Base-by-base conservation (phyloP, 495 filamentous ascomycete genomes). In the Darksidea phi region DNA sequence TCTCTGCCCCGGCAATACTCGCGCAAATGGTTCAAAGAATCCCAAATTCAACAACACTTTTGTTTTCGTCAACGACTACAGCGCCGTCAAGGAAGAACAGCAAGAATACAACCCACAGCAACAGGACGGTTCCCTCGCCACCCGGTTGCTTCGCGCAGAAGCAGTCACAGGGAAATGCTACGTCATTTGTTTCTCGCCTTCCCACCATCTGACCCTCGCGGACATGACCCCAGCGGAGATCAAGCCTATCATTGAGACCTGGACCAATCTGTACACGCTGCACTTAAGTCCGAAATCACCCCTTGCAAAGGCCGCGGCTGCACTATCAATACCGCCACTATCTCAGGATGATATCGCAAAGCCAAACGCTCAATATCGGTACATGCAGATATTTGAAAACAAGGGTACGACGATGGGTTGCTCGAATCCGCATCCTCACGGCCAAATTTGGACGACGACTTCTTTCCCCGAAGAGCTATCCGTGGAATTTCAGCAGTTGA, bases 351-450 rank as follows among this genome's bases (percentile, higher is more conserved):
- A 75, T 70, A 15, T 79, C 67, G 52, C 73, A 17, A 76, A 78
- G 32, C 84, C 91, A 6, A 85, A 82, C 47, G 81, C 88, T 55
- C 91, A 97, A 73, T 90, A 95, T 68, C 84, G 86, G 47, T 97
- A 95, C 74, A 97, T 98, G 92, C 94, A 98, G 74, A 97, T 98
- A 64, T 97, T 98, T 62, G 94, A 98, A 76, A 98, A 98, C 78
- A 98, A 98, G 77, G 94, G 94, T 47, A 86, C 89, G 0, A 90
- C 94, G 4, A 98, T 98, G 94, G 94, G 94, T 28, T 98, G 94
- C 80, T 97, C 94, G 1, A 98, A 98, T 73, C 95, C 94, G 6
- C 94, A 98, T 75, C 94, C 94, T 0, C 94, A 97, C 74, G 91
- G 94, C 49, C 94, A 98, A 70, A 83, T 96, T 63, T 98, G 94